Percentiles rank a stretch among this genome's conserved stretches.
Conservation (phyloP, 2,329 filamentous ascomycete species). For the Sporothrix dimorphospora region DNA sequence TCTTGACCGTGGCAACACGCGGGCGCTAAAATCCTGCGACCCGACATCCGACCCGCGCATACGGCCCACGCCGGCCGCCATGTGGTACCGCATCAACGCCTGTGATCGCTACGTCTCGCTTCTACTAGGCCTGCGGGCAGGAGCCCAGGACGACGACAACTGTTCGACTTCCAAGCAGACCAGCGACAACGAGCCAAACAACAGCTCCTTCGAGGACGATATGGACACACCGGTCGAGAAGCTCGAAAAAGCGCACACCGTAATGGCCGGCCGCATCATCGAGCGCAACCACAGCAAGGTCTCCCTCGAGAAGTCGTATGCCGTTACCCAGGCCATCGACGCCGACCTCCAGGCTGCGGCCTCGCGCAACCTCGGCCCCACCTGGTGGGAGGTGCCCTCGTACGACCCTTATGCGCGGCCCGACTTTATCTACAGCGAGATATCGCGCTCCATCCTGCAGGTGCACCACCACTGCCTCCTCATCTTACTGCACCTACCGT, state of each 20-base stretch:
- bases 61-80: slow-evolving; percentile 38
- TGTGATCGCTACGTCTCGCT: slow-evolving; percentile 56
- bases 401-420: slow-evolving; percentile 34
- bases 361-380: slow-evolving; percentile 44
- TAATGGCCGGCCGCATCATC: slow-evolving; percentile 50
- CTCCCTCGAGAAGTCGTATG: slow-evolving; percentile 44
- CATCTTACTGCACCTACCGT: slow-evolving; percentile 58
- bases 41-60: slow-evolving; percentile 40
- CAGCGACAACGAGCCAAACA: not conserved
- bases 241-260: slow-evolving; percentile 51
- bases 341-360: slow-evolving; percentile 50
- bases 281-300: slow-evolving; percentile 53
- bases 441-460: slow-evolving; percentile 49
- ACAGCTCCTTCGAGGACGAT: slow-evolving; percentile 19
- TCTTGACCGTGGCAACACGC: slow-evolving; percentile 44
- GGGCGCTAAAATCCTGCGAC: slow-evolving; percentile 46
- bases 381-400: slow-evolving; percentile 53
- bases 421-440: slow-evolving; percentile 39
- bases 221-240: slow-evolving; percentile 46
- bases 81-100: slow-evolving; percentile 56
- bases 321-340: slow-evolving; percentile 50
- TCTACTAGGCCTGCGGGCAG: slow-evolving; percentile 54
- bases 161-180: not conserved
- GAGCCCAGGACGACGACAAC: slow-evolving; percentile 43
- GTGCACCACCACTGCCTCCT: slow-evolving; percentile 56